Base-by-base conservation (phyloP, 306 rosid genomes). In the Styphnolobium japonicum region DNA sequence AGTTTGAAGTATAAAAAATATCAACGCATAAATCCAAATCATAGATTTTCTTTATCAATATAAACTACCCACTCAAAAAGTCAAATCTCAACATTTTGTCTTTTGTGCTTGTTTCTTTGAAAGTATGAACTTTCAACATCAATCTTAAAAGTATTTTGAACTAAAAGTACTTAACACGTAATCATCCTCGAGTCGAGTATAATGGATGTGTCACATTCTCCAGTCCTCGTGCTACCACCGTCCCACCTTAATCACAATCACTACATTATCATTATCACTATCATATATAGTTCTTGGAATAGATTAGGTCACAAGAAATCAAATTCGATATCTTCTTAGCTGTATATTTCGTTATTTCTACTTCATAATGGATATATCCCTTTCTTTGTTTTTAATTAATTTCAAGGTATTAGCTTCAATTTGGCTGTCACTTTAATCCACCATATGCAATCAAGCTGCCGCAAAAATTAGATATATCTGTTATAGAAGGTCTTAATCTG, bases 231-330 rank as follows among this genome's bases (percentile, higher is more conserved):
- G 31, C 22, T 60, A 12, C 12, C 73, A 36, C 67, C 77, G 60
- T 71, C 79, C 74, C 36, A 23, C 65, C 23, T 62, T 51, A 33
- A 51, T 72, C 79, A 66, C 43, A 37, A 63, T 63, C 79, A 51
- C 53, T 12, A 2, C 19, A 69, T 48, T 7, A 25, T 29, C 80
- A 61, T 14, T 0, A 65, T 19, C 39, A 16, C 84, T 39, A 12
- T 64, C 67, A 43, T 10, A n/a, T n/a, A n/a, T n/a, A 4, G 7
- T 37, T 19, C 7, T n/a, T 14, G 6, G 45, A 69, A 79, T 45
- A 42, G 33, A 65, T 65, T 67, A 22, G 72, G 43, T 40, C 11
- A 15, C 49, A 14, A 18, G 52, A 72, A 72, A 31, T 14, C 6
- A 69, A 18, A 14, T 25, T 25, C 18, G 36, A 4, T 22, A 22